These are phyloP conservation scores for Trypanosoma lewisi DNA, from an alignment of 208 protist species.

Conservation along the genomic window DNA sequence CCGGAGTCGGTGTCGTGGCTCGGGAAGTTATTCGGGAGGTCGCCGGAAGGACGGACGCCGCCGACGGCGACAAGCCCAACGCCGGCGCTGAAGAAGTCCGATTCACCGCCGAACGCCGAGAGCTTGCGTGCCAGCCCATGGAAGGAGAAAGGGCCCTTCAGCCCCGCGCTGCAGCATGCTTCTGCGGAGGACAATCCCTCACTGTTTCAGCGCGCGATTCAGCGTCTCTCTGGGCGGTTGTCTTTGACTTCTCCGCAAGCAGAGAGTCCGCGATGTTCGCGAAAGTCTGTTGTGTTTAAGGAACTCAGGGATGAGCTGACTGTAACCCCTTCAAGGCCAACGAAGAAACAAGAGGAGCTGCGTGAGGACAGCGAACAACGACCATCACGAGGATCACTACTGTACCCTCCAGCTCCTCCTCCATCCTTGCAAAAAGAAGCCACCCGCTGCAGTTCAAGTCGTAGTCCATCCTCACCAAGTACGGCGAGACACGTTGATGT, in stretches of 20 bases:
- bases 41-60: not conserved
- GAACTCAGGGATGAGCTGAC: constrained; percentile 48
- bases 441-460: not conserved
- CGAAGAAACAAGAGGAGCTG: not conserved
- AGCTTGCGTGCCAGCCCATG: too few relatives aligned
- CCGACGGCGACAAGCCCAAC: not conserved
- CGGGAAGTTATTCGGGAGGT: not conserved
- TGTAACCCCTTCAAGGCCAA: constrained; percentile 11
- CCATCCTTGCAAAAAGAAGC: constrained; percentile 23
- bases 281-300: constrained; percentile 78
- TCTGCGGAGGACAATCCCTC: constrained; percentile 11
- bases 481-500: not conserved
- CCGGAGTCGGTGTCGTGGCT: too few relatives aligned
- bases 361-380: constrained; percentile 8
- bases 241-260: not conserved
- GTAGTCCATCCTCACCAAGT: not conserved
- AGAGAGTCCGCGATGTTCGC: constrained; percentile 27
- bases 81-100: too few relatives aligned
- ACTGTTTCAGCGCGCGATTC: constrained; percentile 25
- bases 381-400: constrained; percentile 3
- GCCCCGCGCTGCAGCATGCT: too few relatives aligned
- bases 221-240: constrained; percentile 21
- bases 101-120: too few relatives aligned
- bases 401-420: constrained; percentile 25
- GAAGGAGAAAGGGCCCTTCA: too few relatives aligned